A percentile compares a stretch with the other conserved stretches of the same genome.
phyloP scores from a whole-genome alignment of 345 rosid genomes.

The Eucalyptus melliodora region DNA sequence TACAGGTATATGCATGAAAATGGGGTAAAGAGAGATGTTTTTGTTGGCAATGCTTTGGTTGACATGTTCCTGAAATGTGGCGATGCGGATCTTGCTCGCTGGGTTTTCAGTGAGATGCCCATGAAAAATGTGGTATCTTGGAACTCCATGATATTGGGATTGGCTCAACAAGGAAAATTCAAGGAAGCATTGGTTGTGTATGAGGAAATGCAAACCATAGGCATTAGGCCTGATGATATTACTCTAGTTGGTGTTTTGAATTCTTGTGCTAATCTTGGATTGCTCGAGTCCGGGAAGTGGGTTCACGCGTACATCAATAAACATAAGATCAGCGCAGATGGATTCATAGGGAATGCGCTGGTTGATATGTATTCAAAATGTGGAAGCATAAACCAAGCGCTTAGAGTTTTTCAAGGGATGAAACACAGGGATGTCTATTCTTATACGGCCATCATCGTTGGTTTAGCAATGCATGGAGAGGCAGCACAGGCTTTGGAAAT shows the following conservation, averaged over 20 bases:
- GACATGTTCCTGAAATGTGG: slow-evolving; percentile 41
- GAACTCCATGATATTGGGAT: slow-evolving; percentile 43
- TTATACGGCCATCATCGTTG: slow-evolving; percentile 37
- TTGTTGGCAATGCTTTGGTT: slow-evolving; percentile 28
- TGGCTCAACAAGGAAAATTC: slow-evolving; percentile 27
- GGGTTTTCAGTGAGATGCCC: slow-evolving; percentile 26
- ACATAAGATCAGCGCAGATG: slow-evolving; percentile 17
- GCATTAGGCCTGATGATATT: slow-evolving; percentile 17
- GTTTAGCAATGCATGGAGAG: slow-evolving; percentile 44
- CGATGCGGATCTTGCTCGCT: slow-evolving; percentile 1
- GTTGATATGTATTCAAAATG: slow-evolving; percentile 57
- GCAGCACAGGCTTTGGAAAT: slow-evolving; percentile 14
- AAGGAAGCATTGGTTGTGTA: slow-evolving; percentile 26
- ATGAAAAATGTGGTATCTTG: slow-evolving; percentile 35
- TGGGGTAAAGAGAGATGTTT: slow-evolving; percentile 22
- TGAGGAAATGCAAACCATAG: slow-evolving; percentile 16
- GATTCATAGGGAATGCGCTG: slow-evolving; percentile 31
- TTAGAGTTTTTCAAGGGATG: slow-evolving; percentile 21
- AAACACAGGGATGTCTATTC: slow-evolving; percentile 28
- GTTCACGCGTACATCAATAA: slow-evolving; percentile 28
- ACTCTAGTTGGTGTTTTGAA: slow-evolving; percentile 29
- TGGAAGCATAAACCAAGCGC: slow-evolving; percentile 28
- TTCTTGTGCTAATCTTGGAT: slow-evolving; percentile 37
- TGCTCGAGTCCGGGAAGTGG: slow-evolving; percentile 36
- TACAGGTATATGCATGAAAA: slow-evolving; percentile 9